phyloP scores from a whole-genome alignment of 1,139 yeast species.

The Hyphopichia khmerensis region DNA sequence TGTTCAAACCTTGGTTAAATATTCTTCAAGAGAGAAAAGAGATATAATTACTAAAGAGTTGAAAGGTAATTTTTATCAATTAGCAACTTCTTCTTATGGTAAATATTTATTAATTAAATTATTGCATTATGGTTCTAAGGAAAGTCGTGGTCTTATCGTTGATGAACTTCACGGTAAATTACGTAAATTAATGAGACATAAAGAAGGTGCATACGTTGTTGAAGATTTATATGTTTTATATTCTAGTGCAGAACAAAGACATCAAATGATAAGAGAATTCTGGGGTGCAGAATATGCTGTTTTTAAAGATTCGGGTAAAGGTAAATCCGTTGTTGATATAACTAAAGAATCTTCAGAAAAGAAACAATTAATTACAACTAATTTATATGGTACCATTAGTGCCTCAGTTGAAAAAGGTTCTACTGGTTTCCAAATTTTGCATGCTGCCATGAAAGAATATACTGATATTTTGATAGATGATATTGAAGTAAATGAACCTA shows the following conservation, averaged over 20 bases:
- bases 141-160: constrained; percentile 70
- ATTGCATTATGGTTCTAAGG: constrained; percentile 87
- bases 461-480: constrained; percentile 62
- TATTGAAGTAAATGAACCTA: constrained; percentile 48
- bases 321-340: constrained; percentile 63
- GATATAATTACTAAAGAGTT: constrained; percentile 66
- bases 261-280: constrained; percentile 90
- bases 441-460: constrained; percentile 94
- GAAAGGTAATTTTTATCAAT: constrained; percentile 72
- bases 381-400: constrained; percentile 77
- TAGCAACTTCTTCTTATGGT: constrained; percentile 93
- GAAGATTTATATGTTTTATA: constrained; percentile 90
- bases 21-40: constrained; percentile 78
- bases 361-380: constrained; percentile 71
- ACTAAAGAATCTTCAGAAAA: constrained; percentile 76
- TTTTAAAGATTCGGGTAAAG: constrained; percentile 73
- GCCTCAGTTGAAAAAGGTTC: constrained; percentile 95
- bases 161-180: constrained; percentile 88
- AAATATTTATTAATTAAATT: constrained; percentile 86
- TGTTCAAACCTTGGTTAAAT: constrained; percentile 89
- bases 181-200: constrained; percentile 91
- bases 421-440: constrained; percentile 92
- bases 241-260: constrained; percentile 78
- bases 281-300: constrained; percentile 97
- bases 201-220: constrained; percentile 98